These are phyloP conservation scores for Pyronema omphalodes DNA, from an alignment of 495 filamentous ascomycete species.

Conservation along the genomic window DNA sequence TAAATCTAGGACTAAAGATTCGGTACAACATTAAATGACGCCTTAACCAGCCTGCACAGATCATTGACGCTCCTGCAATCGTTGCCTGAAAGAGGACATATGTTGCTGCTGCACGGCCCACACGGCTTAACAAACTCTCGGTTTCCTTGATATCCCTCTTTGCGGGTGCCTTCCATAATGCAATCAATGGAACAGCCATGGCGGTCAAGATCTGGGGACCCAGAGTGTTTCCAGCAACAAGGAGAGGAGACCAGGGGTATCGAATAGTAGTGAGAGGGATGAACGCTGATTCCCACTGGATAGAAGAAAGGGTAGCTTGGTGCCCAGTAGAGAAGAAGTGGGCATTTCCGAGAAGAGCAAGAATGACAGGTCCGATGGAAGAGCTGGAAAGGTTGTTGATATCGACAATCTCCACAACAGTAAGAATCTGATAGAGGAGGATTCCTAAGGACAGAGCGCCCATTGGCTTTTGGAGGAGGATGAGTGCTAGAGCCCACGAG, in stretches of 20 bases:
- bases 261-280: conserved; percentile 63
- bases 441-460: conserved; percentile 67
- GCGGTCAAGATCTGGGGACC: conserved; percentile 73
- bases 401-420: conserved; percentile 74
- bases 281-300: conserved; percentile 97
- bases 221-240: conserved; percentile 70
- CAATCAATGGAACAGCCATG: conserved; percentile 57
- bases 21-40: conserved; percentile 93
- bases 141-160: conserved; percentile 19
- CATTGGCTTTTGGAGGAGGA: conserved; percentile 86
- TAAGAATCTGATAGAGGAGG: conserved; percentile 67
- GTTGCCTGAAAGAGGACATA: conserved; percentile 66
- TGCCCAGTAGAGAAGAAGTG: conserved; percentile 98
- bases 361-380: conserved; percentile 61
- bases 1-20: conserved; percentile 81
- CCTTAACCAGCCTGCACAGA: conserved; percentile 65
- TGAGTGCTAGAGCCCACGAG: conserved; percentile 54
- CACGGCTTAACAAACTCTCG: conserved; percentile 43
- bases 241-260: conserved; percentile 76
- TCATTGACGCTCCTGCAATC: conserved; percentile 62
- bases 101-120: conserved; percentile 48
- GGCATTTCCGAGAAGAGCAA: conserved; percentile 73
- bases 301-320: conserved; percentile 67
- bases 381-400: conserved; percentile 48
- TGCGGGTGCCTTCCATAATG: conserved; percentile 65